Base-by-base conservation (phyloP, 257 asterid genomes). In the Scutellaria baicalensis region DNA sequence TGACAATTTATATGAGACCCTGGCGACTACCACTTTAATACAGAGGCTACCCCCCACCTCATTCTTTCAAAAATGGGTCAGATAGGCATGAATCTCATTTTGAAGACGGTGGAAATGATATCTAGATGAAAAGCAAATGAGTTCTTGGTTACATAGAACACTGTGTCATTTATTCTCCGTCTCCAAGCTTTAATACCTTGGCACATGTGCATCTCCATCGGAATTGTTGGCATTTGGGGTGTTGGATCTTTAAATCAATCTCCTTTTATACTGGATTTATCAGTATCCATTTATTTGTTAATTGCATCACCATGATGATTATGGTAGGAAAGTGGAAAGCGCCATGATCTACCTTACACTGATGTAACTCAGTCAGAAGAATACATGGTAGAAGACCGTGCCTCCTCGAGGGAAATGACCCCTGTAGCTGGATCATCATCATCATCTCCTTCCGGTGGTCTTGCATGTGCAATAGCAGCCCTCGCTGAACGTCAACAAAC, bases 381-480 rank as follows among this genome's bases (percentile, higher is more conserved):
- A 45, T 86, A 76, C 81, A 48, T 66, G 11, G 78, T 56, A 21
- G 91, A 85, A 54, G 85, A 79, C 65, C 78, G 69, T 21, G 62
- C 82, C 73, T 71, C 79, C 73, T 59, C 70, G 50, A 55, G 71
- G 5, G 62, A 50, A 14, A 58, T 17, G 18, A 73, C 75, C 74
- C 75, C 83, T 11, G 75, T 70, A 47, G 77, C 87, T 8, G 91
- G 82, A 70, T 80, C 95, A 48, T 77, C 90, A 13, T 85, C 80
- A 1, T 70, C 96, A 17, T 86, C 96, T 14, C 98, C 96, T 82
- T 81, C 98, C 2, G 91, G 89, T 9, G 96, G 97, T 42, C 96
- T 93, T 64, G 96, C 94, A 16, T 89, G 95, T 5, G 95, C 97
- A 36, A 90, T 93, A 60, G 98, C 97, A 36, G 90, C 95, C 75